Percentiles rank a stretch among this genome's conserved stretches.
Conservation (phyloP, 768 basidiomycete genomes). For the Collybiopsis confluens region DNA sequence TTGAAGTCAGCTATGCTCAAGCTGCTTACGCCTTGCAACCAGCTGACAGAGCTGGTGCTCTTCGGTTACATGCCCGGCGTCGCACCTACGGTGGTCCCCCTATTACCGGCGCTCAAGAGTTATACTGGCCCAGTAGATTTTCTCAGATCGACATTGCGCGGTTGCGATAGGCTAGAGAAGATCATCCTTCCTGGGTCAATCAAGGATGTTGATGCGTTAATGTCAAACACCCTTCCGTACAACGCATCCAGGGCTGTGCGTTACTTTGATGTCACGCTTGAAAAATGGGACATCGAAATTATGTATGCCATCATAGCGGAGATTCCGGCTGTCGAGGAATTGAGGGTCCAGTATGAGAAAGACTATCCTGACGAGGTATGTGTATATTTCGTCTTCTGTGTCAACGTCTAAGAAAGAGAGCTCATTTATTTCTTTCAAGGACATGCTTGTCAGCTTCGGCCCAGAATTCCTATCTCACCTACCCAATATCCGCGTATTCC, state of each 20-base stretch:
- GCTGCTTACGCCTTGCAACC: neutral
- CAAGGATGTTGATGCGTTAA: slow-evolving; percentile 12
- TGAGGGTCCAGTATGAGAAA: slow-evolving; percentile 36
- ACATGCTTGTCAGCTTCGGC: slow-evolving; percentile 37
- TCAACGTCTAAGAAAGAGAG: neutral
- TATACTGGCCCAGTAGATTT: neutral
- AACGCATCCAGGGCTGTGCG: slow-evolving; percentile 22
- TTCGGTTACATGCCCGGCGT: slow-evolving; percentile 1
- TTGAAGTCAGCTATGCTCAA: neutral
- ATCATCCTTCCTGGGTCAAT: neutral
- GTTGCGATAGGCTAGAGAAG: neutral
- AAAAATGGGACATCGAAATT: slow-evolving; percentile 44
- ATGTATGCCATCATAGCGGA: slow-evolving; percentile 36
- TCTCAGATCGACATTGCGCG: neutral
- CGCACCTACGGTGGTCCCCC: neutral
- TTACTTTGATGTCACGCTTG: slow-evolving; percentile 29
- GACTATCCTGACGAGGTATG: slow-evolving; percentile 38
- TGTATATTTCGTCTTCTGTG: slow-evolving; percentile 22
- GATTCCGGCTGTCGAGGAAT: slow-evolving; percentile 29
- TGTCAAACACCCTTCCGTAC: slow-evolving; percentile 12
- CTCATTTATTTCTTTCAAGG: too few relatives aligned
- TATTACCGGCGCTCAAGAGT: neutral
- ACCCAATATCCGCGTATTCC: slow-evolving; percentile 31
- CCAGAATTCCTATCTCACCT: slow-evolving; percentile 36
- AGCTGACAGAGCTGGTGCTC: neutral